Conservation (phyloP, 2,329 filamentous ascomycete genomes). For the Metarhizium robertsii region DNA sequence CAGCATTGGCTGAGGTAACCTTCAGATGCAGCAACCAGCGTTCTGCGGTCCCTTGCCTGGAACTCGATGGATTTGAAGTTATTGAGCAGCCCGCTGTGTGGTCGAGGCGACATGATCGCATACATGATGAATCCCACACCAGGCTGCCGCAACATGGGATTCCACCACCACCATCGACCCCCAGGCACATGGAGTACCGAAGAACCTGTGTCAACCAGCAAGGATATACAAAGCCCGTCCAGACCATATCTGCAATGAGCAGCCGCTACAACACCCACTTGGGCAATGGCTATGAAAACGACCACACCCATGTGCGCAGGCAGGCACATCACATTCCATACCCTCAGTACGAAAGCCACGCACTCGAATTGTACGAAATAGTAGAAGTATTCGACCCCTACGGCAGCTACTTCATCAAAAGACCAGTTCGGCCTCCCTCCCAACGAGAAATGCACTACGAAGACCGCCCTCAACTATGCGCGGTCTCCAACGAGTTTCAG, state of each 20-base stretch:
- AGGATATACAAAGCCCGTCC: neutral
- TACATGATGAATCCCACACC: neutral
- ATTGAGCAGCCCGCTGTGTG: neutral
- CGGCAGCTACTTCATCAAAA: slow-evolving; percentile 37
- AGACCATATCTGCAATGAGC: neutral
- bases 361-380: slow-evolving; percentile 31
- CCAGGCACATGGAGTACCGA: neutral
- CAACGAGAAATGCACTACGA: neutral
- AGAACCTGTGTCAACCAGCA: neutral
- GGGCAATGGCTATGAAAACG: neutral
- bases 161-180: neutral
- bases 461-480: slow-evolving; percentile 14
- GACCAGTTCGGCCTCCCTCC: slow-evolving; percentile 21
- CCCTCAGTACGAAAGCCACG: neutral
- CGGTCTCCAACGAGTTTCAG: slow-evolving; percentile 10
- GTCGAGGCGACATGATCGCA: neutral
- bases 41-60: neutral
- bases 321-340: neutral
- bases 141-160: neutral
- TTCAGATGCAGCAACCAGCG: neutral
- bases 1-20: slow-evolving; percentile 4
- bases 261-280: neutral
- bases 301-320: neutral
- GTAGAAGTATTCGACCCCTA: slow-evolving; percentile 34
- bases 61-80: neutral